phyloP scores from a whole-genome alignment of 352 stramenopile genomes.

The Pythium pectinolyticum region DNA sequence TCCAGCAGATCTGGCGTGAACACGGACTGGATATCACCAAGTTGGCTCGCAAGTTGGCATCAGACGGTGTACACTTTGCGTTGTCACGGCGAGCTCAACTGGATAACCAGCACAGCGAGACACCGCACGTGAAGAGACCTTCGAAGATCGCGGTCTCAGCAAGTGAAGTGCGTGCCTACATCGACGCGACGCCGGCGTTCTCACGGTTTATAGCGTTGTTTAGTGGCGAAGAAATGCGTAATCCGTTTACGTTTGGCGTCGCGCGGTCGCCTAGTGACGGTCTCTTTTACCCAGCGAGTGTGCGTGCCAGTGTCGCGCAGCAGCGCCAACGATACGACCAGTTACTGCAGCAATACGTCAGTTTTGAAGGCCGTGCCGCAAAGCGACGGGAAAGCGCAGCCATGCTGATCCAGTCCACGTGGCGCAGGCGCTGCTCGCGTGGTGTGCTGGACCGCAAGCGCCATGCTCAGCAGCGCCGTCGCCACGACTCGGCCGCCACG shows the following conservation, averaged over 20 bases:
- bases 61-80: constrained; percentile 21
- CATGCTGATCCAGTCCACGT: constrained; percentile 66
- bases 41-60: constrained; percentile 29
- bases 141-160: constrained; percentile 8
- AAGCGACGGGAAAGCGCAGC: constrained; percentile 38
- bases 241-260: constrained; percentile 46
- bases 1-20: constrained; percentile 40
- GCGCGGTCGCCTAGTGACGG: constrained; percentile 21
- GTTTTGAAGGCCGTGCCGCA: constrained; percentile 44
- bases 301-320: constrained; percentile 10
- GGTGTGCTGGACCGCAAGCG: constrained; percentile 29
- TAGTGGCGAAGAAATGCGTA: constrained; percentile 57
- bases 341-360: constrained; percentile 48
- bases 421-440: constrained; percentile 52
- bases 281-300: constrained; percentile 10
- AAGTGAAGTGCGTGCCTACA: constrained; percentile 38
- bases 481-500: constrained; percentile 44
- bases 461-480: constrained; percentile 30
- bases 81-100: neutral
- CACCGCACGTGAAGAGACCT: no score
- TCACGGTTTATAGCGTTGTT: constrained; percentile 59
- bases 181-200: constrained; percentile 35
- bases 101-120: neutral
- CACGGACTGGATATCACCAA: constrained; percentile 24
- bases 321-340: constrained; percentile 50